Percentiles rank a stretch among this genome's conserved stretches.
Evolutionary conservation across 2,329 filamentous ascomycete species (phyloP).

Genomic region (Westerdykella sp.): DNA sequence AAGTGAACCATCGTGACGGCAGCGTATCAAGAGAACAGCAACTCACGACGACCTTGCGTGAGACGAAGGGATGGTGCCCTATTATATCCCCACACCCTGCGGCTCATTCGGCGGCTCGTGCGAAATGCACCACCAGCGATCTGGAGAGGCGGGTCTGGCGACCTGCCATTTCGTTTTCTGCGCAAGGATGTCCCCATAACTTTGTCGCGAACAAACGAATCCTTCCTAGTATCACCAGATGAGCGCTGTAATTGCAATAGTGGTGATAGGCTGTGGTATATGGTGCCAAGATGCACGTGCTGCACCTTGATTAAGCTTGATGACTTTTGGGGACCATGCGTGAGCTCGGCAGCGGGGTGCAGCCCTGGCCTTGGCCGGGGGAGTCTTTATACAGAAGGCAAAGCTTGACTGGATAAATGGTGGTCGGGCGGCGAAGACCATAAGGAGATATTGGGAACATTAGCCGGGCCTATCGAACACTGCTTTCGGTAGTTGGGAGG

Average conservation of each 20-base stretch:
- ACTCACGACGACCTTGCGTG: background rate
- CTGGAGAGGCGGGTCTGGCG: constrained; percentile 8
- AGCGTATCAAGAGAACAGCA: background rate
- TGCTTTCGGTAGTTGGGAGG: constrained; percentile 1
- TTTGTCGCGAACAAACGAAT: constrained; percentile 4
- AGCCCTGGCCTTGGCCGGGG: constrained; percentile 3
- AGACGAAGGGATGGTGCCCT: constrained; percentile 3
- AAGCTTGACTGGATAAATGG: constrained; percentile 1
- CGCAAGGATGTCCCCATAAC: constrained; percentile 2
- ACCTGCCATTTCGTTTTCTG: background rate
- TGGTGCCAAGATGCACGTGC: constrained; percentile 11
- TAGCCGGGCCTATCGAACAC: background rate
- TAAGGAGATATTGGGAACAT: constrained; percentile 1
- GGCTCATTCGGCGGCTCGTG: constrained; percentile 5
- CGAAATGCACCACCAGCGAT: constrained; percentile 7
- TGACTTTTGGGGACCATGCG: constrained; percentile 9
- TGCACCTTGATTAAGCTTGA: constrained; percentile 14
- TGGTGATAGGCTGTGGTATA: constrained; percentile 16
- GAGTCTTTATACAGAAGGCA: constrained; percentile 4
- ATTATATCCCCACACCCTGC: constrained; percentile 16
- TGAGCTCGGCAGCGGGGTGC: constrained; percentile 17
- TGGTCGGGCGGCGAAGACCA: background rate
- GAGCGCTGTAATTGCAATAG: constrained; percentile 11
- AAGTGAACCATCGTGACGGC: constrained; percentile 24
- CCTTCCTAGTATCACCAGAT: constrained; percentile 12